Percentiles rank a stretch among this genome's conserved stretches.
phyloP scores from a whole-genome alignment of 1,139 yeast species.

The Pichia sp. region DNA sequence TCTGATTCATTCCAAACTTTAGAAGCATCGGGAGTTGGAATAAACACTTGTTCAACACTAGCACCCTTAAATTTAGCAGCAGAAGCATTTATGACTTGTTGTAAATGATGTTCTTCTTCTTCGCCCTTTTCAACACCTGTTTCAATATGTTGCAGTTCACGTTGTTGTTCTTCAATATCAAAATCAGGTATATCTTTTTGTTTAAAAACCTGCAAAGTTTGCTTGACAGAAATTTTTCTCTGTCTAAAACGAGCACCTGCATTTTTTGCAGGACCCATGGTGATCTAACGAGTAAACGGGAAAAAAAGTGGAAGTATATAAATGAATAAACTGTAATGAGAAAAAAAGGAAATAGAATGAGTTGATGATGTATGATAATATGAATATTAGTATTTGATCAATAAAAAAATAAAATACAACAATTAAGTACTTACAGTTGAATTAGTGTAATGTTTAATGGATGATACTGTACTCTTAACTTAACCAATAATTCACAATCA shows the following conservation, averaged over 20 bases:
- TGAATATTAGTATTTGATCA: neutral
- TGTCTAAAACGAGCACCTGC: conserved; percentile 77
- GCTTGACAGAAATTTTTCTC: conserved; percentile 86
- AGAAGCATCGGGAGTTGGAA: conserved; percentile 97
- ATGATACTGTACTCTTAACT: neutral
- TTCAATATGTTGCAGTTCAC: conserved; percentile 85
- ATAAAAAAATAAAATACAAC: neutral
- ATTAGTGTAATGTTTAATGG: neutral
- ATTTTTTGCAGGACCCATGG: conserved; percentile 28
- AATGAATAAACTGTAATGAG: neutral
- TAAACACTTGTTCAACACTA: conserved; percentile 61
- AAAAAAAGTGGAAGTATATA: neutral
- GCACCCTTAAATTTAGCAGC: conserved; percentile 52
- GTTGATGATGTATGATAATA: neutral
- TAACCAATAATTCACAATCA: neutral
- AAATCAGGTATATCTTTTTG: conserved; percentile 76
- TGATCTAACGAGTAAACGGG: neutral
- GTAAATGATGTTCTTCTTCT: conserved; percentile 94
- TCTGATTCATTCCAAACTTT: conserved; percentile 71
- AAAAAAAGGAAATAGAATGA: neutral
- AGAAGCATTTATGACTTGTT: conserved; percentile 79
- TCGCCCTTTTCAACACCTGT: conserved; percentile 98
- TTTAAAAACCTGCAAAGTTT: conserved; percentile 71
- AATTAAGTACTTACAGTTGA: neutral
- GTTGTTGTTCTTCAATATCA: conserved; percentile 68